Evolutionary conservation across 1,284 basidiomycete genomes (phyloP), one percentile per base, ranked within the genome.

Genomic region (Microbotryomycetes sp.): DNA sequence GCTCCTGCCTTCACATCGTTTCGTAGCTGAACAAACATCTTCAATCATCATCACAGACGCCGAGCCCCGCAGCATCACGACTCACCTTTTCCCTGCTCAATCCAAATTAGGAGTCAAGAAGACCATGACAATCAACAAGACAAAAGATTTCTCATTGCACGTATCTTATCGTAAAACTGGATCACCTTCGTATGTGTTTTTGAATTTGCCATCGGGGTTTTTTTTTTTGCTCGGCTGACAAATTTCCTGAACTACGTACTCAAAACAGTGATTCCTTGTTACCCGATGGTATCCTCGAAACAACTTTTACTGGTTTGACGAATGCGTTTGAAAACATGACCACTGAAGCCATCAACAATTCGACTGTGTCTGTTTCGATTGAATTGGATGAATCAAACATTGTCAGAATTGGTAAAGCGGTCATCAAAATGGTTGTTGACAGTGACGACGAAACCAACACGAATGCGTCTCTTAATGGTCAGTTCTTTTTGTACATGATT

Each of bases 361-460:
- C 87, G 82, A 83, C 90, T 6, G 81, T 94, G 66, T 89, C 89
- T 75, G 84, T 89, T 4, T 90, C 88, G 0, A 76, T 94, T 56
- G 79, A 83, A 25, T 79, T 93, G 42, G 89, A 89, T 50, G 86
- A 90, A 58, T 89, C 88, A 56, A 91, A 90, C 9, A 86, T 94
- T 69, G 78, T 89, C 7, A 84, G 72, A 4, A 74, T 75, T 36
- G 55, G 62, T 22, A 65, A 85, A 3, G 85, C 92, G 25, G 82
- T 84, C 26, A 86, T 89, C 47, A 86, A 86, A 1, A 74, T 90
- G 45, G 86, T 84, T 1, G 87, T 89, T 69, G 81, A 87, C 71
- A 90, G 86, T 71, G 84, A 87, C n/a, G 51, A 42, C 59, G 86
- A 88, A 15, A 86, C 86, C 22, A 77, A 90, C 28, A 80, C 86